Base-by-base conservation (phyloP, 1,284 basidiomycete species). In the Sutorius eximius region DNA sequence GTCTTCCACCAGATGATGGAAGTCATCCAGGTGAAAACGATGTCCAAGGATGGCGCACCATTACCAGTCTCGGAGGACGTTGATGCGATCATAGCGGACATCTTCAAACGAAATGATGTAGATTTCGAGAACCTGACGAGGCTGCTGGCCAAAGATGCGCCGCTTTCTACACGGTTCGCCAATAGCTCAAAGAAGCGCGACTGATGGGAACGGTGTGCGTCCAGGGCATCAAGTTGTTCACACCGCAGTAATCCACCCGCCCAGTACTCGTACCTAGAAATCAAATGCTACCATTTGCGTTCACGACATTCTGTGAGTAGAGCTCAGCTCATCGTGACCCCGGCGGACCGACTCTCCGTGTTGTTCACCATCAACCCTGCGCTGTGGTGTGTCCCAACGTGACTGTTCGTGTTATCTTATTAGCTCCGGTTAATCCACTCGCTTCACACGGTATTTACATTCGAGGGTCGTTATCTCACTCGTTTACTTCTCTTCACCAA, bases 1-100 rank as follows among this genome's bases (percentile, higher is more conserved):
- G 69, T 72, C 22, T 69, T 69, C 47, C 34, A 55, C 22, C 70
- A 69, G 45, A 64, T 71, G 61, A 71, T 72, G 61, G 70, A 69
- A 45, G 67, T 70, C 41, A 65, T 69, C 6, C 70, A 67, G 50
- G 58, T 61, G 38, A 71, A 72, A 36, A 71, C 70, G 2, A 27
- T 71, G 48, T 40, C 69, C 1, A 59, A 59, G 34, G 60, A 66
- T 2, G 68, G 69, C 29, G 45, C 29, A 38, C 54, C 59, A 1
- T 42, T 69, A 4, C 56, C 59, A 18, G 60, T 72, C 22, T 60
- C 69, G 0, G 69, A 65, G 24, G 69, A 69, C 18, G 70, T 68
- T 4, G 68, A 69, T 49, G 52, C 54, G 22, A 70, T 72, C 44
- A 58, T 69, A 30, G 68, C 69, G 22, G 69, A 69, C 36, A 70